Evolutionary conservation across 371 early-diverging fungal species (phyloP).

Genomic region (Saksenaea vasiformis): DNA sequence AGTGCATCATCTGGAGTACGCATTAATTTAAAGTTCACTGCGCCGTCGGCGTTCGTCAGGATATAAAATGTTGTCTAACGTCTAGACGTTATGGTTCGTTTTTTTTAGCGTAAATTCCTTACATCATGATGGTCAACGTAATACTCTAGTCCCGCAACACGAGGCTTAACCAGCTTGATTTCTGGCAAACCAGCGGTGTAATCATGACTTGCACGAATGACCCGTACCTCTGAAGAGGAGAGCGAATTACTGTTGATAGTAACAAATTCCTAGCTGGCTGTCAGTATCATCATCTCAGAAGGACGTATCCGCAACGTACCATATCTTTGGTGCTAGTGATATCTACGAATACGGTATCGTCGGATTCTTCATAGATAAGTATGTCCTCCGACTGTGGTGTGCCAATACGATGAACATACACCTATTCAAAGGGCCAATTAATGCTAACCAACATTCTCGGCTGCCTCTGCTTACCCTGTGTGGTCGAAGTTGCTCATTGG

Average conservation of each 20-base stretch:
- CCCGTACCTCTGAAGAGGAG: constrained; percentile 73
- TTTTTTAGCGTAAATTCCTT: constrained; percentile 11
- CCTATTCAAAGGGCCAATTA: constrained; percentile 22
- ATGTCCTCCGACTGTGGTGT: constrained; percentile 58
- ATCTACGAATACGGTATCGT: constrained; percentile 78
- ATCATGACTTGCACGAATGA: constrained; percentile 56
- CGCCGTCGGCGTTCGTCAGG: constrained; percentile 69
- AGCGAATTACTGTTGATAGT: constrained; percentile 77
- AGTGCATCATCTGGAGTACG: constrained; percentile 43
- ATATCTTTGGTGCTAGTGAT: constrained; percentile 80
- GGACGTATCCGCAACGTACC: constrained; percentile 21
- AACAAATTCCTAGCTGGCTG: constrained; percentile 52
- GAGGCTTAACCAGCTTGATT: constrained; percentile 55
- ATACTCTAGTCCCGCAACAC: constrained; percentile 67
- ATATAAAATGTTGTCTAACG: constrained; percentile 67
- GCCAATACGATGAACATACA: constrained; percentile 61
- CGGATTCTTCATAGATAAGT: constrained; percentile 67
- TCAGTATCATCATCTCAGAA: neutral
- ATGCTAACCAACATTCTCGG: neutral
- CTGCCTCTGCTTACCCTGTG: constrained; percentile 46
- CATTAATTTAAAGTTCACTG: constrained; percentile 66
- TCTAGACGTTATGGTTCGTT: neutral
- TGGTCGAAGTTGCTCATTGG: constrained; percentile 75
- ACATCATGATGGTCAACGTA: constrained; percentile 83
- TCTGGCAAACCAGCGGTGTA: constrained; percentile 30